Percentiles rank a stretch among this genome's conserved stretches.
These are phyloP conservation scores for Lecanicillium sp. DNA, from an alignment of 2,329 filamentous ascomycete genomes.

Conservation along the genomic window DNA sequence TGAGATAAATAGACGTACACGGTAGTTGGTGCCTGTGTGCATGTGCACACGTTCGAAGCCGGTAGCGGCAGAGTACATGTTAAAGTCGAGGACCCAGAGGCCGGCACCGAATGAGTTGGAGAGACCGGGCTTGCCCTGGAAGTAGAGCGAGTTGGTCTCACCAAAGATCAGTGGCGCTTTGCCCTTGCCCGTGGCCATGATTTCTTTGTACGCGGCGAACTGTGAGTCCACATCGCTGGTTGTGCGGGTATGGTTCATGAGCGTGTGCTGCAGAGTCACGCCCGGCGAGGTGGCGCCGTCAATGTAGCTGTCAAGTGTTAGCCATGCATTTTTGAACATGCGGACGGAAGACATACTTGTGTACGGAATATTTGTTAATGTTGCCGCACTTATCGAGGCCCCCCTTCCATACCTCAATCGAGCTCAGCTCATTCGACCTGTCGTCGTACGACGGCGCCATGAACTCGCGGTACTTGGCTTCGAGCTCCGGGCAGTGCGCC, in stretches of 20 bases:
- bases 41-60: constrained; percentile 55
- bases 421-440: constrained; percentile 42
- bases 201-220: constrained; percentile 37
- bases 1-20: constrained; percentile 25
- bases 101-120: constrained; percentile 61
- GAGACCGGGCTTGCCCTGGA: constrained; percentile 54
- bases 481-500: constrained; percentile 42
- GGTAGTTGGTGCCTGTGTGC: constrained; percentile 59
- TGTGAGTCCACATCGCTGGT: constrained; percentile 42
- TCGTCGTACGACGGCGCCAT: constrained; percentile 54
- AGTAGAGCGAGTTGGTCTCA: constrained; percentile 58
- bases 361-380: constrained; percentile 48
- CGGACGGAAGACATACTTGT: constrained; percentile 49
- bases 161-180: constrained; percentile 31
- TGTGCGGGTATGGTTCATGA: constrained; percentile 57
- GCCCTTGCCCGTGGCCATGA: constrained; percentile 21
- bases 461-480: constrained; percentile 20
- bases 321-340: too few relatives aligned
- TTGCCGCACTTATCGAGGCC: constrained; percentile 42
- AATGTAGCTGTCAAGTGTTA: too few relatives aligned
- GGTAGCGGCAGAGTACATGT: constrained; percentile 49
- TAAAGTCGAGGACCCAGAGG: constrained; percentile 59
- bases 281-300: constrained; percentile 49
- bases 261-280: constrained; percentile 53
- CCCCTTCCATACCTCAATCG: constrained; percentile 42